Conservation (phyloP, 192 early-diverging fungal species). For the Podila epicladia region DNA sequence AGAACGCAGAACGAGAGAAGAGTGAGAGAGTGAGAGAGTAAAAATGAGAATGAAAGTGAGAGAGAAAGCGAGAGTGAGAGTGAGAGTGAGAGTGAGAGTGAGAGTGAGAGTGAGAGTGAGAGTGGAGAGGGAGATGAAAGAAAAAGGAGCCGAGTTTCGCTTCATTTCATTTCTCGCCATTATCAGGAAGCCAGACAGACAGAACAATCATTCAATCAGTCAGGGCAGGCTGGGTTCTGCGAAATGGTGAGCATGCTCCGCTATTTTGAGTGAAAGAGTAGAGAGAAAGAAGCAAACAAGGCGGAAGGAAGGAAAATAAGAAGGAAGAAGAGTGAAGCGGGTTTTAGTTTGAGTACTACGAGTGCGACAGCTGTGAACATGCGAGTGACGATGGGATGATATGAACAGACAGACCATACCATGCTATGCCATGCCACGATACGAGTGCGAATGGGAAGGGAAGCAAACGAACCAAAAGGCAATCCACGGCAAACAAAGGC, state of each 20-base stretch:
- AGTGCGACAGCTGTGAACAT: not conserved
- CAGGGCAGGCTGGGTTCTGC: no score
- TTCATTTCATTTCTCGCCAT: not conserved
- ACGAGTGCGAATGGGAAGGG: not conserved
- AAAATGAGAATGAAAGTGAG: not conserved
- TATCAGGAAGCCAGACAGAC: no score
- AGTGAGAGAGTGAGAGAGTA: not conserved
- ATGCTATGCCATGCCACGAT: not conserved
- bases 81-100: not conserved
- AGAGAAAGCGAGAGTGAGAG: not conserved
- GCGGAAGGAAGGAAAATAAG: not conserved
- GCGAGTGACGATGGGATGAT: not conserved
- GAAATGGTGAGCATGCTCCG: no score
- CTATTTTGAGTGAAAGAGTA: not conserved
- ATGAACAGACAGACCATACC: not conserved
- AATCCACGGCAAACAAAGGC: no score
- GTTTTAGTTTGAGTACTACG: not conserved
- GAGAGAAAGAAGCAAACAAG: not conserved
- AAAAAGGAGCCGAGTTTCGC: not conserved
- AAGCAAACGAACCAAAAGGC: not conserved
- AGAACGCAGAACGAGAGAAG: no score
- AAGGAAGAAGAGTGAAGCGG: not conserved
- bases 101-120: not conserved
- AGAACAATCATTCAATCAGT: no score
- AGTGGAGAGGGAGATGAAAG: not conserved